These are phyloP conservation scores for Cyclocybe cylindracea DNA, from an alignment of 768 basidiomycete species.

Conservation along the genomic window DNA sequence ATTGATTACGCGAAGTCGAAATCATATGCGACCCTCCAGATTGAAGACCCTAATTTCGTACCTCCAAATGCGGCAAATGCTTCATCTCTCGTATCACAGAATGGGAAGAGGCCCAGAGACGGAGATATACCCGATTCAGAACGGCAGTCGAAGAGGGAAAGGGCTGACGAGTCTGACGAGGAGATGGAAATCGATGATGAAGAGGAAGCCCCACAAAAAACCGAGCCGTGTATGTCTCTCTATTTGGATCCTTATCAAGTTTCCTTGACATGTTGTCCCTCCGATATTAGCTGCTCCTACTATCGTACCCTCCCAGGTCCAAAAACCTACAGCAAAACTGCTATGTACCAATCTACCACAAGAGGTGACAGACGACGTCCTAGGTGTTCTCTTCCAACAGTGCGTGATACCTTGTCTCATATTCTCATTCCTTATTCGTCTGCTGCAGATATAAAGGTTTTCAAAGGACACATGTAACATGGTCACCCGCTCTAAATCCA, in stretches of 20 bases:
- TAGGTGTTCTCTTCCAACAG: slow-evolving; percentile 91
- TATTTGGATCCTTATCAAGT: slow-evolving; percentile 25
- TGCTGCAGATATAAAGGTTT: slow-evolving; percentile 79
- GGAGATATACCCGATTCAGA: slow-evolving; percentile 55
- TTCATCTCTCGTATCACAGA: slow-evolving; percentile 45
- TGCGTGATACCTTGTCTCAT: slow-evolving; percentile 40
- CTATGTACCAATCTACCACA: slow-evolving; percentile 86
- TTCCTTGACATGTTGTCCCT: slow-evolving; percentile 29
- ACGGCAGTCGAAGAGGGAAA: slow-evolving; percentile 68
- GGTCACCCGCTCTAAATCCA: slow-evolving; percentile 68
- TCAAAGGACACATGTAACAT: slow-evolving; percentile 66
- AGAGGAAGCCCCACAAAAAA: slow-evolving; percentile 54
- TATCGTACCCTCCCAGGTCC: slow-evolving; percentile 46
- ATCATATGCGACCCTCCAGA: slow-evolving; percentile 80
- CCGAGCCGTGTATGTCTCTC: slow-evolving; percentile 48
- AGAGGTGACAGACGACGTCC: slow-evolving; percentile 86
- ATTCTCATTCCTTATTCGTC: not conserved
- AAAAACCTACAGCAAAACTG: slow-evolving; percentile 61
- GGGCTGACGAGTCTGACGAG: slow-evolving; percentile 62
- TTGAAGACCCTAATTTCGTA: slow-evolving; percentile 81
- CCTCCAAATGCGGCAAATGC: slow-evolving; percentile 68
- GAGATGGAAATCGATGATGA: slow-evolving; percentile 96
- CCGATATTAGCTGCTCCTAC: slow-evolving; percentile 35
- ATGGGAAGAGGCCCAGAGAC: slow-evolving; percentile 70
- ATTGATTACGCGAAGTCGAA: slow-evolving; percentile 90